phyloP scores from a whole-genome alignment of 108 stramenopile genomes.

The Discostella pseudostelligera region DNA sequence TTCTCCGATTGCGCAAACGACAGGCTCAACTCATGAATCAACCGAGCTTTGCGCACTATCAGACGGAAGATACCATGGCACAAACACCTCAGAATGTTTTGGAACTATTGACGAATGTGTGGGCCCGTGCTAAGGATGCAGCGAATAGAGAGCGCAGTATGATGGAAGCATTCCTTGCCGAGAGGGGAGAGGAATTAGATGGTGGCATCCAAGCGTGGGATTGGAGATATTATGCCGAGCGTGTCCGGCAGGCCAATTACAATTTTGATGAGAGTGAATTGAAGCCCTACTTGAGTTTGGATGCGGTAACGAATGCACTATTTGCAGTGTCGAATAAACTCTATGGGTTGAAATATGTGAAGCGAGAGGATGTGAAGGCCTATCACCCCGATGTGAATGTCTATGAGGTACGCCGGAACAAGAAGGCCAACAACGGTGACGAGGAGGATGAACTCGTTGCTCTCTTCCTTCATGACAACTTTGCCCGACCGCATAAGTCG shows the following conservation, averaged over 20 bases:
- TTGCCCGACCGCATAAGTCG: conserved; percentile 61
- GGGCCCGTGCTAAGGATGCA: conserved; percentile 67
- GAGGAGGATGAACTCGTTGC: conserved; percentile 63
- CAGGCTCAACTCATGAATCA: conserved; percentile 61
- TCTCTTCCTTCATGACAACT: conserved; percentile 80
- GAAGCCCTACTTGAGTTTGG: conserved; percentile 73
- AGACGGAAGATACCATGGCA: conserved; percentile 75
- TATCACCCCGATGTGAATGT: conserved; percentile 76
- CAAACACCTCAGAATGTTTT: conserved; percentile 69
- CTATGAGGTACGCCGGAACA: conserved; percentile 64
- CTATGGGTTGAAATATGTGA: conserved; percentile 66
- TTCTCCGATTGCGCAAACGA: conserved; percentile 59
- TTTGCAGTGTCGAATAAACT: conserved; percentile 75
- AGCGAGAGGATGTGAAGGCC: conserved; percentile 52
- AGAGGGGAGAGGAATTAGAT: conserved; percentile 49
- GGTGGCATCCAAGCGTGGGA: conserved; percentile 77
- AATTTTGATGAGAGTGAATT: conserved; percentile 71
- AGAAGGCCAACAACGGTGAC: conserved; percentile 22
- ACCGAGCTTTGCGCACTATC: conserved; percentile 65
- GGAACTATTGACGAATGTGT: conserved; percentile 67
- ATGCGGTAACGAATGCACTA: conserved; percentile 56
- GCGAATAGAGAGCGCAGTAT: conserved; percentile 64
- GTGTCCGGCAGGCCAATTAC: conserved; percentile 66
- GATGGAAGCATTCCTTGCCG: conserved; percentile 61
- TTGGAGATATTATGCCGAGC: conserved; percentile 79